A percentile compares a stretch with the other conserved stretches of the same genome.
phyloP scores from a whole-genome alignment of 2,329 filamentous ascomycete genomes.

The Madurella mycetomatis region DNA sequence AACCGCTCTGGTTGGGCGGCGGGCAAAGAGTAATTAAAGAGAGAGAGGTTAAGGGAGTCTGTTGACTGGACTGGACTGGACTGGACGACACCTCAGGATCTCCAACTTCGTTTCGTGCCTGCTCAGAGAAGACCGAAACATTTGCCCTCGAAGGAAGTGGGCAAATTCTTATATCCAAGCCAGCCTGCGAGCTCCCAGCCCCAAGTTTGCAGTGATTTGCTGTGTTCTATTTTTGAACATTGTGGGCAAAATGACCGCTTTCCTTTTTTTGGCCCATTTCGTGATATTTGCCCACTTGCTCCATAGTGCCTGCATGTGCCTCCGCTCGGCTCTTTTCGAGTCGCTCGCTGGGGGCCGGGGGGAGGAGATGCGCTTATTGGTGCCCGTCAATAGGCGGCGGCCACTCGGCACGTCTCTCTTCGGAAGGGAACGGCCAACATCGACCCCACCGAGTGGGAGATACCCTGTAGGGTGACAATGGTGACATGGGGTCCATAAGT shows the following conservation, averaged over 20 bases:
- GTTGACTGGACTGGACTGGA: conserved; percentile 34
- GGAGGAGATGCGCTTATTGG: conserved; percentile 28
- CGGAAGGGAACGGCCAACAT: conserved; percentile 28
- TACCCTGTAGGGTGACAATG: conserved; percentile 14
- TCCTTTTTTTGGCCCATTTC: conserved; percentile 36
- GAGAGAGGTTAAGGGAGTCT: conserved; percentile 34
- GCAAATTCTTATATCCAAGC: conserved; percentile 57
- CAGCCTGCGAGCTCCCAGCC: conserved; percentile 32
- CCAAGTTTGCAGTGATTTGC: conserved; percentile 19
- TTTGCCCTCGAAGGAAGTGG: conserved; percentile 38
- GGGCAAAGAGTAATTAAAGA: conserved; percentile 33
- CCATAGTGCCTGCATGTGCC: conserved; percentile 14
- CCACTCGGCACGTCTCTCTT: conserved; percentile 27
- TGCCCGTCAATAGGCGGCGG: conserved; percentile 23
- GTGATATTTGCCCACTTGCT: conserved; percentile 21
- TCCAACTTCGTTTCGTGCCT: conserved; percentile 37
- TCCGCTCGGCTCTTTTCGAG: conserved; percentile 14
- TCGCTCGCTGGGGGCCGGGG: conserved; percentile 18
- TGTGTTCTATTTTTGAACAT: conserved; percentile 43
- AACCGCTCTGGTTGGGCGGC: conserved; percentile 27
- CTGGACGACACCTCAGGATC: conserved; percentile 49
- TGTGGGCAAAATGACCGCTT: conserved; percentile 39
- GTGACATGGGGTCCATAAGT: conserved; percentile 23
- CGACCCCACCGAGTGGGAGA: conserved; percentile 27
- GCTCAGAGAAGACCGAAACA: conserved; percentile 41